Conservation (phyloP, 2,329 filamentous ascomycete genomes). For the Nigrospora osmanthi region DNA sequence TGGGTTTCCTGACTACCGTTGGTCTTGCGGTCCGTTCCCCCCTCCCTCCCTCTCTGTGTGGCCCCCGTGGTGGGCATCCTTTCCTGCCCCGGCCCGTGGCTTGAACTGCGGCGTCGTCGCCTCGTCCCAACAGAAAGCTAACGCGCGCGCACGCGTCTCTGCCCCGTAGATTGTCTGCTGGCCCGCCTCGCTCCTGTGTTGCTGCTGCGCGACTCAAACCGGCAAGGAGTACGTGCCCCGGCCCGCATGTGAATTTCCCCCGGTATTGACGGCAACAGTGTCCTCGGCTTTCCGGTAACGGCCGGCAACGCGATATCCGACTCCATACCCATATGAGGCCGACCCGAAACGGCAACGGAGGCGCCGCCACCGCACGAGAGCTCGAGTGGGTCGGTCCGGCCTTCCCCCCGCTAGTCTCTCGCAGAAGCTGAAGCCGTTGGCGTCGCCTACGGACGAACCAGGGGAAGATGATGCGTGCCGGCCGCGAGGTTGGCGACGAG, state of each 20-base stretch:
- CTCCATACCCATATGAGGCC: slow-evolving; percentile 5
- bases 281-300: slow-evolving; percentile 7
- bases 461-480: too few relatives aligned
- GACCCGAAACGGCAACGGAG: too few relatives aligned
- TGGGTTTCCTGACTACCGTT: slow-evolving; percentile 7
- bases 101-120: too few relatives aligned
- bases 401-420: too few relatives aligned
- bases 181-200: slow-evolving; percentile 6
- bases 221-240: slow-evolving; percentile 7
- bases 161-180: slow-evolving; percentile 6
- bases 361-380: too few relatives aligned
- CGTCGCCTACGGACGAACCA: too few relatives aligned
- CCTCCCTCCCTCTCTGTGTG: neutral
- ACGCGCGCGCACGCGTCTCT: neutral
- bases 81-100: neutral
- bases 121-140: neutral
- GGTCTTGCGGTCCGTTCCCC: slow-evolving; percentile 3
- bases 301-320: slow-evolving; percentile 4
- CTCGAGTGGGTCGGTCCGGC: too few relatives aligned
- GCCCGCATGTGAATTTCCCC: neutral
- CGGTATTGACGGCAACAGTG: neutral
- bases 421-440: too few relatives aligned
- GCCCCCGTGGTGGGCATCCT: neutral
- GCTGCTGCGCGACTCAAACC: slow-evolving; percentile 6
- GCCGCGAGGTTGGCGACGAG: too few relatives aligned